Evolutionary conservation across 2,329 filamentous ascomycete genomes (phyloP), one percentile per base, ranked within the genome.

Genomic region (Ciborinia camelliae): DNA sequence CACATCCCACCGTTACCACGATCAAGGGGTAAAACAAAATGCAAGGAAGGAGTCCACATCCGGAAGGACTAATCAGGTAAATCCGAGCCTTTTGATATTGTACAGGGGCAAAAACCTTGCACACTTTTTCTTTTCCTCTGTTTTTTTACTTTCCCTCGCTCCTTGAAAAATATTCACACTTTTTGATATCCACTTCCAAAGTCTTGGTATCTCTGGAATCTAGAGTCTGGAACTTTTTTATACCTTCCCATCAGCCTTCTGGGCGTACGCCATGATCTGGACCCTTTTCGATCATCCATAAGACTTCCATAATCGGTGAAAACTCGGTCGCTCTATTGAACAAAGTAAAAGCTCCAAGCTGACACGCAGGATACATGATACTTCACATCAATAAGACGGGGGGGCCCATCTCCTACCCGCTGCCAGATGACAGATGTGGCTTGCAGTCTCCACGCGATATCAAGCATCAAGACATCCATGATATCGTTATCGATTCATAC

Each of bases 221-320:
- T n/a, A n/a, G n/a, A n/a, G n/a, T n/a, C n/a, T n/a, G n/a, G 55
- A 59, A 47, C 55, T 26, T 9, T 47, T 59, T 26, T 18, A 45
- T 47, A 28, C 23, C 9, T 47, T 58, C 41, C 28, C 30, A 35
- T 47, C 28, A 59, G 41, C 55, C 47, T 47, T n/a, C n/a, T n/a
- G n/a, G n/a, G n/a, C n/a, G n/a, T n/a, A n/a, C n/a, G n/a, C 55
- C n/a, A 47, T 39, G 4, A 63, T 63, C 61, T 63, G 61, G 60
- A 37, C 51, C 41, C 18, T 18, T 45, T 63, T 63, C 37, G 61
- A 63, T 47, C 51, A 45, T 28, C 20, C 26, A 28, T 15, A 54
- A 35, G 15, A 47, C 51, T 28, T 28, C 39, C n/a, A 28, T 54
- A 23, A 45, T 63, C 61, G 61, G 61, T 47, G 18, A 30, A 47